A percentile compares a stretch with the other conserved stretches of the same genome.
Conservation (phyloP, 352 stramenopile species). For the Phytophthora ohioensis region DNA sequence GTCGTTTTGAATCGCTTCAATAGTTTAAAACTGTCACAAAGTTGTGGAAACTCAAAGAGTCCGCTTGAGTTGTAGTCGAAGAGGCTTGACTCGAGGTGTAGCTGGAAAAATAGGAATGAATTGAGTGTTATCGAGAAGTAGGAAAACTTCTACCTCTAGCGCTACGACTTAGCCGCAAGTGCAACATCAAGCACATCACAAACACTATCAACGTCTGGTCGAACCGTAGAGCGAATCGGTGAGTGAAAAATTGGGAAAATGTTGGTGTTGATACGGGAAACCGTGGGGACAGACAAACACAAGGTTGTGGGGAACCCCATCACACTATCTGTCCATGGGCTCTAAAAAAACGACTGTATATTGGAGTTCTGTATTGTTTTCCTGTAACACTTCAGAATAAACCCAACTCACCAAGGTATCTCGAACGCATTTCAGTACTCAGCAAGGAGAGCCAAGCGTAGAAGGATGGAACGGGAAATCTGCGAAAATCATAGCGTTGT, state of each 20-base stretch:
- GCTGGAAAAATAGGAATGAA: background rate
- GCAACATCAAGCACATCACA: background rate
- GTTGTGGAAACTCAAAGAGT: background rate
- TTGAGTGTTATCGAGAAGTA: background rate
- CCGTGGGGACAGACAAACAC: background rate
- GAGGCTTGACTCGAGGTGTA: background rate
- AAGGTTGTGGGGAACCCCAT: background rate
- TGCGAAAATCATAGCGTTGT: too few relatives aligned
- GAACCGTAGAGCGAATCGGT: background rate
- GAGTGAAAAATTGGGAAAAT: background rate
- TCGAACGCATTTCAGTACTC: too few relatives aligned
- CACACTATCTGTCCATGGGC: too few relatives aligned
- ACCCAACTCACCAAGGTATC: too few relatives aligned
- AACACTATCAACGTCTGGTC: background rate
- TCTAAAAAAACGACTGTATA: too few relatives aligned
- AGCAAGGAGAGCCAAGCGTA: too few relatives aligned
- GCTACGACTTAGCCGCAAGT: background rate
- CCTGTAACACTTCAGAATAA: too few relatives aligned
- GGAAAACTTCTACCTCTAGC: background rate
- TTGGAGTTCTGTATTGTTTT: too few relatives aligned
- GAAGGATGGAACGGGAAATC: too few relatives aligned
- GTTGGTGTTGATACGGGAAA: background rate
- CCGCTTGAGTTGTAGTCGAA: background rate
- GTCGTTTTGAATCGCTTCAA: background rate
- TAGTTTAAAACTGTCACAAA: background rate